phyloP scores from a whole-genome alignment of 2,329 filamentous ascomycete genomes.

The Escovopsis sp. region DNA sequence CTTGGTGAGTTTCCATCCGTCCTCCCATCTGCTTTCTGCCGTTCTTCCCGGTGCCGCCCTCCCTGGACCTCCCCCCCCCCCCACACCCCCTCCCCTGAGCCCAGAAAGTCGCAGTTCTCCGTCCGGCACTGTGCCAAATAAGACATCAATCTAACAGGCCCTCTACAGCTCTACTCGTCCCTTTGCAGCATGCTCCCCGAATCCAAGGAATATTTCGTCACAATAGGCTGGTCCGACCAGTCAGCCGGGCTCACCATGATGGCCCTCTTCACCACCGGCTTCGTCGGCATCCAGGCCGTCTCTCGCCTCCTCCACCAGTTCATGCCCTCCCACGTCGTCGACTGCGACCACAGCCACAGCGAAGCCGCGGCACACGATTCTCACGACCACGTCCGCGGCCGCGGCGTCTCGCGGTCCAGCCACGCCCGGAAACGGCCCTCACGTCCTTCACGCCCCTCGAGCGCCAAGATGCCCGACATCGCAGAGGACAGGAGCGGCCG shows the following conservation, averaged over 20 bases:
- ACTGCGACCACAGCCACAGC: conserved; percentile 61
- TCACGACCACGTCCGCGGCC: conserved; percentile 10
- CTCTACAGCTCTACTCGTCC: conserved; percentile 65
- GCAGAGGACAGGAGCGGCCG: conserved; percentile 6
- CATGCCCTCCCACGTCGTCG: conserved; percentile 65
- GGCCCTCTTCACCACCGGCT: conserved; percentile 53
- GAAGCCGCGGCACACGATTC: conserved; percentile 26
- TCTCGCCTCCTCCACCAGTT: conserved; percentile 58
- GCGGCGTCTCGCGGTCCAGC: conserved; percentile 16
- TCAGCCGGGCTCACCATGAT: conserved; percentile 55
- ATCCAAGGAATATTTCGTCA: conserved; percentile 59
- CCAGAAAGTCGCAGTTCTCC: too few species aligned
- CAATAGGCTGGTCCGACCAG: conserved; percentile 51
- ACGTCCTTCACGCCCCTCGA: conserved; percentile 10
- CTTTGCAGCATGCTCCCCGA: conserved; percentile 88
- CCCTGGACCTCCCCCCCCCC: too few species aligned
- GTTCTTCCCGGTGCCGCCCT: too few species aligned
- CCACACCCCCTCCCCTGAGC: too few species aligned
- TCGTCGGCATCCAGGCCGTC: conserved; percentile 58
- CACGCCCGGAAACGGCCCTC: conserved; percentile 15
- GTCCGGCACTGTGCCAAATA: too few species aligned
- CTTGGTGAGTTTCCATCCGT: conserved; percentile 47
- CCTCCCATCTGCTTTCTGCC: too few species aligned
- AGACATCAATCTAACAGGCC: background rate
- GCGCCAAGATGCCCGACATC: conserved; percentile 8